phyloP scores from a whole-genome alignment of 1,139 yeast species.

The Candida tropicalis region DNA sequence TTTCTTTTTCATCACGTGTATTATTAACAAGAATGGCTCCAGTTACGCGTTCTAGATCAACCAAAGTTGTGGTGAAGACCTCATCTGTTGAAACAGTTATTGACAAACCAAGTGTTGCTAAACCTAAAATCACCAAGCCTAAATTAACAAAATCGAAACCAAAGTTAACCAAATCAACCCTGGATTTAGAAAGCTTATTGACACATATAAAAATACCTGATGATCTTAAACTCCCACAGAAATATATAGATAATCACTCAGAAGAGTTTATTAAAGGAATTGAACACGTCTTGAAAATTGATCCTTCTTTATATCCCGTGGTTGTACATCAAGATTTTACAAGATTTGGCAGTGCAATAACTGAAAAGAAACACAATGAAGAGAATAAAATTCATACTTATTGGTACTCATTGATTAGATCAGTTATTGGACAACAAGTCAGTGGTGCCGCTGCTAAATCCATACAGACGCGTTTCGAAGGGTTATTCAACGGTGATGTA shows the following conservation, averaged over 20 bases:
- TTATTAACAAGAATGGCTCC: background rate
- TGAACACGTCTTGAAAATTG: slow-evolving; percentile 39
- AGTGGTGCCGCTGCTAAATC: slow-evolving; percentile 82
- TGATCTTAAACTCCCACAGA: slow-evolving; percentile 38
- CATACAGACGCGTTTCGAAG: slow-evolving; percentile 52
- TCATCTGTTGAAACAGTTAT: background rate
- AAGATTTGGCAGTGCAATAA: slow-evolving; percentile 17
- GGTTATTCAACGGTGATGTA: slow-evolving; percentile 34
- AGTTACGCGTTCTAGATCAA: slow-evolving; percentile 3
- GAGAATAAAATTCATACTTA: slow-evolving; percentile 35
- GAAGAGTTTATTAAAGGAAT: slow-evolving; percentile 48
- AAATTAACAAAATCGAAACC: slow-evolving; percentile 9
- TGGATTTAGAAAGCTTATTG: slow-evolving; percentile 32
- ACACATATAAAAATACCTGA: slow-evolving; percentile 28
- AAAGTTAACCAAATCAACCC: slow-evolving; percentile 10
- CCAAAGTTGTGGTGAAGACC: background rate
- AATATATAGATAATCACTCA: slow-evolving; percentile 43
- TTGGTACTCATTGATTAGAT: slow-evolving; percentile 43
- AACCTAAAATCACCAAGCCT: slow-evolving; percentile 4
- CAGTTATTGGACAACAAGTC: slow-evolving; percentile 77
- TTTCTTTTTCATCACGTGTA: background rate
- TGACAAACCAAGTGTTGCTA: background rate
- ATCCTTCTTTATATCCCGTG: slow-evolving; percentile 44
- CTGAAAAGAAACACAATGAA: slow-evolving; percentile 6
- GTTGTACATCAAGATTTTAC: slow-evolving; percentile 34